Base-by-base conservation (phyloP, 2,329 filamentous ascomycete species). In the Chaetomium sp. region DNA sequence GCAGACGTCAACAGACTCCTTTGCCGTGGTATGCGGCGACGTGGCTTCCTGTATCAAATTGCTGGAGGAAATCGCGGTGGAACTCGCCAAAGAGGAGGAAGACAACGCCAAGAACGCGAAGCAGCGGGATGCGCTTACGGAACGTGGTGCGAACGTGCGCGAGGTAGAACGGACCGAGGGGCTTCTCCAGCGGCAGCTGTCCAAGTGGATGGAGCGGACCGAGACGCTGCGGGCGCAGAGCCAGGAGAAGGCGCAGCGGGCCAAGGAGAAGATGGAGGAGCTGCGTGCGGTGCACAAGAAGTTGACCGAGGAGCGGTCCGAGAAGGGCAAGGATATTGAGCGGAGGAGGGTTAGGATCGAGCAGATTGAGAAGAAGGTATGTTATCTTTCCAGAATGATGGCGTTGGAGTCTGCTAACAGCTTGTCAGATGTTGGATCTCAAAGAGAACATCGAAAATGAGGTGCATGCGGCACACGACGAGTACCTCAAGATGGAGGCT, bases 361-460 rank as follows among this genome's bases (percentile, higher is more conserved):
- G 79, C 93, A 97, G 81, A 97, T 92, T 9, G 94, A 98, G 84
- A 98, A 98, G 81, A 98, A 98, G 91, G 93, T 93, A 81, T 72
- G 81, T 74, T 29, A 2, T 16, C 19, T 16, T 27, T 1, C 4
- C 7, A 6, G 3, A 27, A 12, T 23, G n/a, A 16, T 25, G 10
- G 10, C 35, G 53, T 54, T 6, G 23, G 1, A 16, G 13, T 2
- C 55, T 67, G 63, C 77, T 78, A 71, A 79, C 65, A 56, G 25
- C 8, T 23, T 21, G 23, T 38, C 68, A 97, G 93, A 99, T 98
- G 94, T 88, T 90, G 56, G 95, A 99, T 77, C 84, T 99, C 71
- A 98, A 97, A 75, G 95, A 98, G 76, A 96, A 95, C 72, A 97
- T 99, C 68, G 94, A 98, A 75, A 93, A 90, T 67, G 95, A 99